A percentile compares a stretch with the other conserved stretches of the same genome.
These are phyloP conservation scores for Kazachstania taianensis DNA, from an alignment of 805 yeast genomes.

Conservation along the genomic window DNA sequence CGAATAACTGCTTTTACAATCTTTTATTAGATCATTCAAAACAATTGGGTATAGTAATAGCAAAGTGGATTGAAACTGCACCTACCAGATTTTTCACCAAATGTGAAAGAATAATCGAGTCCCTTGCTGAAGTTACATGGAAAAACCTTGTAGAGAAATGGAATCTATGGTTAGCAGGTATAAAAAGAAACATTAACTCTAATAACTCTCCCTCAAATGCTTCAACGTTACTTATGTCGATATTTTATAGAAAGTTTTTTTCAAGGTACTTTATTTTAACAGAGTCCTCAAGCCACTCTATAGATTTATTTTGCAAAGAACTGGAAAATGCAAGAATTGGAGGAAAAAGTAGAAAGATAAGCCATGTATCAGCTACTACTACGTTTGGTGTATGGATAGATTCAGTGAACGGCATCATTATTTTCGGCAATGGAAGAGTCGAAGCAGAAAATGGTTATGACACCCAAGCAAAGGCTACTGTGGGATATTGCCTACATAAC, in stretches of 20 bases:
- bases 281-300: no score
- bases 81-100: background rate
- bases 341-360: background rate
- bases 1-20: no score
- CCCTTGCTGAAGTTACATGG: background rate
- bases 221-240: no score
- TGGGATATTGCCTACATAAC: background rate
- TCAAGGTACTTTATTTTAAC: no score
- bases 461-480: background rate
- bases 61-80: no score
- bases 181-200: background rate
- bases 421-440: conserved; percentile 3
- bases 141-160: background rate
- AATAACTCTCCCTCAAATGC: no score
- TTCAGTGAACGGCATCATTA: conserved; percentile 3
- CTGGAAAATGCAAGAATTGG: no score
- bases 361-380: no score
- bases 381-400: conserved; percentile 7
- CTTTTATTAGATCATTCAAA: no score
- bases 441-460: background rate
- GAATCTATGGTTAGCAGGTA: background rate
- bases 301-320: no score
- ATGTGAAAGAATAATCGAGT: background rate
- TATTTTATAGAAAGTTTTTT: no score
- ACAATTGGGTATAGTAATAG: no score